Conservation (phyloP, 1,284 basidiomycete species). For the Ceratobasidium sp. region DNA sequence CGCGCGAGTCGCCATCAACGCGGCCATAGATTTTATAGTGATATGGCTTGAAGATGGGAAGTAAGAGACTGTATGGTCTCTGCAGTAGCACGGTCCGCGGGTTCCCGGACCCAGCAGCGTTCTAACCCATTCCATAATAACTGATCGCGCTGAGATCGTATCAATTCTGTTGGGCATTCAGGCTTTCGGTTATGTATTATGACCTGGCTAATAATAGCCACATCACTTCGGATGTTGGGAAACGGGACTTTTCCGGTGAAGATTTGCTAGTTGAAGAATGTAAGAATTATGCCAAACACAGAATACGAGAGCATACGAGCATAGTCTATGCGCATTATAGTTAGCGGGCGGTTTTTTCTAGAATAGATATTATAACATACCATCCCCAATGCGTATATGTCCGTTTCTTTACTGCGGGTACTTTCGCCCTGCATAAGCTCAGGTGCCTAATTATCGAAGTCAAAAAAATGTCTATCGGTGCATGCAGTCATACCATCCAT, state of each 20-base stretch:
- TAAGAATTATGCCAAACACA: too few relatives aligned
- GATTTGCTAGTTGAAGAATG: background rate
- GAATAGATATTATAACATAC: background rate
- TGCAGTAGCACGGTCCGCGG: background rate
- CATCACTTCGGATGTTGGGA: background rate
- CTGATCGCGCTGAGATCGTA: background rate
- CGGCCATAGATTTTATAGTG: too few relatives aligned
- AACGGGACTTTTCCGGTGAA: conserved; percentile 15
- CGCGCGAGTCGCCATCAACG: too few relatives aligned
- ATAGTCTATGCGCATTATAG: too few relatives aligned
- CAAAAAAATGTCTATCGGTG: too few relatives aligned
- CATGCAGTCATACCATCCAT: background rate
- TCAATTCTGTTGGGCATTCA: background rate
- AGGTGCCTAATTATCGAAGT: background rate
- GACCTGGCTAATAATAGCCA: background rate
- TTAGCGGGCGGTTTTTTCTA: too few relatives aligned
- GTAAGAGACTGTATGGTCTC: background rate
- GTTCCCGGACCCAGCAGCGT: conserved; percentile 11
- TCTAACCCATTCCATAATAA: background rate
- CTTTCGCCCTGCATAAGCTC: background rate
- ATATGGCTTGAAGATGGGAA: too few relatives aligned
- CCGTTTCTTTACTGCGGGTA: background rate
- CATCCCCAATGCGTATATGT: background rate
- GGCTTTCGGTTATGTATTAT: background rate
- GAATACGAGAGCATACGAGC: too few relatives aligned